These are phyloP conservation scores for Betula pendula DNA, from an alignment of 306 rosid genomes.

Conservation along the genomic window DNA sequence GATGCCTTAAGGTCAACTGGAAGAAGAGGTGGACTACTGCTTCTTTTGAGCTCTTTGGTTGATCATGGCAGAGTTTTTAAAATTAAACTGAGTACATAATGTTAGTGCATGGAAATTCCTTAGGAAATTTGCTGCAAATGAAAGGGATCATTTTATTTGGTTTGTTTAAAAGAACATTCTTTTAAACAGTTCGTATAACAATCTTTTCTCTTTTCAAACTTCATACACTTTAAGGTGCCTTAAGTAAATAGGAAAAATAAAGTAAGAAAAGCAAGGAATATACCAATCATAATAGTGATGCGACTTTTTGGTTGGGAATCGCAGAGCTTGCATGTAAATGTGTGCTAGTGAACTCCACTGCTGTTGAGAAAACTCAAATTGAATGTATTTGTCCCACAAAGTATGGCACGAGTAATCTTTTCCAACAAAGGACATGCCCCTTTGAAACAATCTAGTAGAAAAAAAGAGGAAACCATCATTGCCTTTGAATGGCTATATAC, in stretches of 20 bases:
- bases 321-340: constrained; percentile 72
- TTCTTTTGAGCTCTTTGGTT: too few relatives aligned
- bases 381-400: constrained; percentile 88
- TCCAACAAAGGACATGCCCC: constrained; percentile 83
- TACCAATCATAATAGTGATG: constrained; percentile 67
- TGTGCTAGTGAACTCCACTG: constrained; percentile 72
- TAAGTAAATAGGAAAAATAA: constrained; percentile 4
- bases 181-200: not conserved
- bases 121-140: too few relatives aligned
- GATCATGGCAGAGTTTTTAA: too few relatives aligned
- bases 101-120: not conserved
- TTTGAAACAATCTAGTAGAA: constrained; percentile 59
- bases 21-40: too few relatives aligned
- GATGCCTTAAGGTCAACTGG: not conserved
- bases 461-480: constrained; percentile 26
- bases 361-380: constrained; percentile 78
- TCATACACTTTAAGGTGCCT: not conserved
- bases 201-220: not conserved
- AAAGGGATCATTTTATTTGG: too few relatives aligned
- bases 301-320: constrained; percentile 82
- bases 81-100: not conserved
- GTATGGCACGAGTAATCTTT: constrained; percentile 76
- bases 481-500: not conserved
- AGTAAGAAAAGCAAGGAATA: constrained; percentile 28
- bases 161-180: not conserved